Conservation (phyloP, 2,329 filamentous ascomycete genomes). For the Sporothrix pseudoabietina region DNA sequence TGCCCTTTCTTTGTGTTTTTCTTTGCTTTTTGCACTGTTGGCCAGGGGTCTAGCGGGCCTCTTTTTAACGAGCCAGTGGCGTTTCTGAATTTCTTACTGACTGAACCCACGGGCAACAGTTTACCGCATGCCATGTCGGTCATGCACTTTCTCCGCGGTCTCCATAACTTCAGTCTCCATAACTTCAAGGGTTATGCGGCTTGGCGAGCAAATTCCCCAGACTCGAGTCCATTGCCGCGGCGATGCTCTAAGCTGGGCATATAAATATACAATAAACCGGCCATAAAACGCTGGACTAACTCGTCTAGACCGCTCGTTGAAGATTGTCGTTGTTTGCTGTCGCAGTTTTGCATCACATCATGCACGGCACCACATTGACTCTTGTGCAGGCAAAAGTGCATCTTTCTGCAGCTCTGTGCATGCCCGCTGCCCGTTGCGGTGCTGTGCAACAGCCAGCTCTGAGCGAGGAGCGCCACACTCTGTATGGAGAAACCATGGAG, state of each 20-base stretch:
- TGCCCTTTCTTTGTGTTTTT: background rate
- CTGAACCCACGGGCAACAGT: background rate
- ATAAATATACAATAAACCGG: too few species aligned
- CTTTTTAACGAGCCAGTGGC: background rate
- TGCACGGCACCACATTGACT: background rate
- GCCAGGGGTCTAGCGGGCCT: background rate
- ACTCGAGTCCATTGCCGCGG: background rate
- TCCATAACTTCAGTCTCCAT: background rate
- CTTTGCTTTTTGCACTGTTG: background rate
- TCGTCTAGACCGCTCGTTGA: background rate
- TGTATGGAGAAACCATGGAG: background rate
- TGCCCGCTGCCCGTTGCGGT: background rate
- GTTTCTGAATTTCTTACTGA: background rate
- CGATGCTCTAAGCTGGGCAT: background rate
- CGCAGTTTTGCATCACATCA: background rate
- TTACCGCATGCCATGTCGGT: background rate
- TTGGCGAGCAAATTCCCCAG: background rate
- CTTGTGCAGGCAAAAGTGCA: background rate
- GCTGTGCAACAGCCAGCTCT: background rate
- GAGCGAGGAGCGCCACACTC: background rate
- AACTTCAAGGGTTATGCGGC: background rate
- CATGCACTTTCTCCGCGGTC: background rate
- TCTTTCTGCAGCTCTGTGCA: background rate
- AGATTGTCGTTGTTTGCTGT: background rate
- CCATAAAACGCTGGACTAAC: background rate